Conservation (phyloP, 2,329 filamentous ascomycete species). For the Beauveria asiatica region DNA sequence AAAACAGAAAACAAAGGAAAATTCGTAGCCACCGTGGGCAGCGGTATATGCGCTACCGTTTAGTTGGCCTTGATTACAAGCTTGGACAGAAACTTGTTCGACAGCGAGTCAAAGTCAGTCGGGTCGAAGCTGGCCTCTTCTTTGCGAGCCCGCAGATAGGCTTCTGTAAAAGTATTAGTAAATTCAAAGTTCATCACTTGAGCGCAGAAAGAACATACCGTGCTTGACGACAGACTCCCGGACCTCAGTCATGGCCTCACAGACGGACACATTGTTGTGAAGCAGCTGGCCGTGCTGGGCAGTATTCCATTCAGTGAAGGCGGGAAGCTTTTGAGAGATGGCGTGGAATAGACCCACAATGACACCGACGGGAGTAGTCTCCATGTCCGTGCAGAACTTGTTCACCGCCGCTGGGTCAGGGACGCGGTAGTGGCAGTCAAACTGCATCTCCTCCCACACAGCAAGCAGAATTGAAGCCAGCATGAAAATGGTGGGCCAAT, state of each 20-base stretch:
- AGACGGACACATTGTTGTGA: constrained; percentile 84
- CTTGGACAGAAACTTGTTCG: constrained; percentile 95
- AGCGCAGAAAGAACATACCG: constrained; percentile 51
- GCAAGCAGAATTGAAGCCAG: constrained; percentile 84
- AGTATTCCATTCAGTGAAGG: constrained; percentile 91
- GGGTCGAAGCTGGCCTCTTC: constrained; percentile 73
- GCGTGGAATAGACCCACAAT: constrained; percentile 96
- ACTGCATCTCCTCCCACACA: constrained; percentile 98
- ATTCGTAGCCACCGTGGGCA: background rate
- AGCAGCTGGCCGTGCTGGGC: constrained; percentile 83
- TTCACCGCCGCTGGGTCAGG: constrained; percentile 76
- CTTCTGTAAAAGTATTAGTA: constrained; percentile 46
- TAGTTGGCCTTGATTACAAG: constrained; percentile 92
- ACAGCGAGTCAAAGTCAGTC: constrained; percentile 87
- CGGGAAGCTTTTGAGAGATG: constrained; percentile 91
- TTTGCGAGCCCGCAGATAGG: constrained; percentile 73
- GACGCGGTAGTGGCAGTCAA: constrained; percentile 92
- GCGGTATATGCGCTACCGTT: constrained; percentile 13
- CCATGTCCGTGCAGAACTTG: constrained; percentile 96
- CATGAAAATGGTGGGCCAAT: constrained; percentile 99
- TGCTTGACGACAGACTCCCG: constrained; percentile 86
- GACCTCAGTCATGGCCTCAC: constrained; percentile 94
- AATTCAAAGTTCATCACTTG: background rate
- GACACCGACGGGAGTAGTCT: constrained; percentile 88
- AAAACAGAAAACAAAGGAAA: constrained; percentile 17